phyloP scores from a whole-genome alignment of 257 asterid species.

The Rauvolfia tetraphylla region DNA sequence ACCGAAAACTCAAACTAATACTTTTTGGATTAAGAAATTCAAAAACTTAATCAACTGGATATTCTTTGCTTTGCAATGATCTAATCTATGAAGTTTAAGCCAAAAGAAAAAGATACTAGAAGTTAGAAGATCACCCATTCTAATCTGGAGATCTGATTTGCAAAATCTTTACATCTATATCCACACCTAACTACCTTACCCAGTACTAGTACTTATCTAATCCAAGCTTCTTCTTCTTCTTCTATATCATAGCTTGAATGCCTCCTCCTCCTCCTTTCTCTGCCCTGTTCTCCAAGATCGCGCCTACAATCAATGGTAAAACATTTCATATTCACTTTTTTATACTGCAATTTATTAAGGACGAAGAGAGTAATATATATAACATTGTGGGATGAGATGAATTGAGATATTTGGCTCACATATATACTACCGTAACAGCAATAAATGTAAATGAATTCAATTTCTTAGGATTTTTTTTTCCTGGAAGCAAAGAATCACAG shows the following conservation, averaged over 20 bases:
- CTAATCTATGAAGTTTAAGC: constrained; percentile 17
- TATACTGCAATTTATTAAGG: too few species aligned
- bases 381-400: too few species aligned
- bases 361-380: too few species aligned
- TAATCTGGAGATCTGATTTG: constrained; percentile 27
- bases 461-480: not conserved
- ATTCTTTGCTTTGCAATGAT: constrained; percentile 31
- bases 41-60: not conserved
- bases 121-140: constrained; percentile 32
- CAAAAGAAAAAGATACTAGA: constrained; percentile 20
- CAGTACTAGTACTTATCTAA: constrained; percentile 7
- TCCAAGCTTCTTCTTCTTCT: constrained; percentile 1
- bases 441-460: not conserved
- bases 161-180: constrained; percentile 30
- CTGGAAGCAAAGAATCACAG: constrained; percentile 5
- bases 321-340: too few species aligned
- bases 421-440: too few species aligned
- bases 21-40: not conserved
- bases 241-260: constrained; percentile 38
- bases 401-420: too few species aligned
- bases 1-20: not conserved
- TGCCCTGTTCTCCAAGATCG: constrained; percentile 36
- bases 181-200: constrained; percentile 7
- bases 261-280: constrained; percentile 19
- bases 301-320: not conserved